Percentiles rank a stretch among this genome's conserved stretches.
phyloP scores from a whole-genome alignment of 2,329 filamentous ascomycete species.

The Juglanconis sp. region DNA sequence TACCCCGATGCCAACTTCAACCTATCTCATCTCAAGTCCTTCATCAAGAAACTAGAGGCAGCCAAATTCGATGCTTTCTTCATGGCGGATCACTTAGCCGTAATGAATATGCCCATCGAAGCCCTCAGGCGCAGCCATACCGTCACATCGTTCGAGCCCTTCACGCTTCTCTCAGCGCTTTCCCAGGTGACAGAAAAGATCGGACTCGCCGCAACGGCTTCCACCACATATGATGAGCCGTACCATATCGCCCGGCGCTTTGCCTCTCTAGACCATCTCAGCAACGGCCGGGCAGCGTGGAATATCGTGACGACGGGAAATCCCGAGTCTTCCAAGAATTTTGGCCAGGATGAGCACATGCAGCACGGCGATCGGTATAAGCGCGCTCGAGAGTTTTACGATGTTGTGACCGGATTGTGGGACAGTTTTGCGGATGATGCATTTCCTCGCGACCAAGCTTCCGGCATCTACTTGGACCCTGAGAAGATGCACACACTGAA shows the following conservation, averaged over 20 bases:
- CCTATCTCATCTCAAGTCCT: slow-evolving; percentile 47
- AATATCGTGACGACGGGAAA: slow-evolving; percentile 54
- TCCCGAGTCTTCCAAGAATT: slow-evolving; percentile 50
- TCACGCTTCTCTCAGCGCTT: slow-evolving; percentile 49
- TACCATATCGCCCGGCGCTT: slow-evolving; percentile 53
- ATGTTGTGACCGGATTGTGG: slow-evolving; percentile 51
- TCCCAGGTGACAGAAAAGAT: slow-evolving; percentile 47
- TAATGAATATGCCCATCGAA: slow-evolving; percentile 55
- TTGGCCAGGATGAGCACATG: slow-evolving; percentile 47
- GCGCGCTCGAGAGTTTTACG: slow-evolving; percentile 49
- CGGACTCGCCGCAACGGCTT: slow-evolving; percentile 51
- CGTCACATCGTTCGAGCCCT: slow-evolving; percentile 55
- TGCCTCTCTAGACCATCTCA: slow-evolving; percentile 51
- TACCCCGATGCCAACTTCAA: slow-evolving; percentile 59
- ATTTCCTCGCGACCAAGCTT: slow-evolving; percentile 45
- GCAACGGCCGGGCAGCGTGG: slow-evolving; percentile 48
- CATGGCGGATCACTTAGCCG: slow-evolving; percentile 53
- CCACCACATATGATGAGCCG: slow-evolving; percentile 52
- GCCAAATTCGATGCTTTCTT: slow-evolving; percentile 57
- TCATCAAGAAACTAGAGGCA: slow-evolving; percentile 50
- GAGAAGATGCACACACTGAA: slow-evolving; percentile 50
- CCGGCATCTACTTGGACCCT: slow-evolving; percentile 47
- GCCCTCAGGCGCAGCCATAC: slow-evolving; percentile 56
- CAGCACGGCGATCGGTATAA: slow-evolving; percentile 48
- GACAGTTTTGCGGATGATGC: slow-evolving; percentile 55